Base-by-base conservation (phyloP, 768 basidiomycete species). In the Hypsizygus marmoreus region DNA sequence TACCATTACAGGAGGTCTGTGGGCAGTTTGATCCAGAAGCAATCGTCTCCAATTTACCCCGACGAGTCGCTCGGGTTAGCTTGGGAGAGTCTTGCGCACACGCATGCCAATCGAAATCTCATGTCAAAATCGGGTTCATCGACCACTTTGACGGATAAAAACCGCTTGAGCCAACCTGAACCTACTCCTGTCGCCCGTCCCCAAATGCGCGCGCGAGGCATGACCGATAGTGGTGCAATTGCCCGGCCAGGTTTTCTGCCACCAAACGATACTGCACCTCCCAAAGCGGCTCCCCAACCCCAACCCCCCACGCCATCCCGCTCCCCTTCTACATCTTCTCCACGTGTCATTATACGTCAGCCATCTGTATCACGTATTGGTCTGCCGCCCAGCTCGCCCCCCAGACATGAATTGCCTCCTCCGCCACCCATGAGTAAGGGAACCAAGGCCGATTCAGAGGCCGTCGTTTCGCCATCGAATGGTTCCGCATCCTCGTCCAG, bases 361-460 rank as follows among this genome's bases (percentile, higher is more conserved):
- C 50, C 65, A 13, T 77, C 79, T 24, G 39, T 65, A 24, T 73
- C 75, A 31, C 71, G 73, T 23, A 49, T 75, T 25, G 62, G 69
- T 29, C 55, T 61, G 17, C 77, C 77, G 7, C 74, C 73, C 7
- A 72, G 65, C 43, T 74, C 79, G 3, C 80, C 79, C 31, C 81
- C 81, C 8, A 67, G 61, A 11, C 71, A 74, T 8, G 62, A 66
- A 35, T 63, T 81, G 23, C 80, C 80, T 32, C 62, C 69, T 8
- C 75, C 76, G 28, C 79, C 78, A 16, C 50, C 54, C 33, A 20
- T 45, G 26, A 20, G 30, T 35, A 41, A 41, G 7, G 44, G 44
- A 39, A 23, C 47, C n/a, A 49, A 41, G 43, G 47, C 43, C 6
- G 57, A 56, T 43, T 4, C 42, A 22, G 53, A 50, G 30, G 26